phyloP scores from a whole-genome alignment of 768 basidiomycete species.

The Mrakia frigida region DNA sequence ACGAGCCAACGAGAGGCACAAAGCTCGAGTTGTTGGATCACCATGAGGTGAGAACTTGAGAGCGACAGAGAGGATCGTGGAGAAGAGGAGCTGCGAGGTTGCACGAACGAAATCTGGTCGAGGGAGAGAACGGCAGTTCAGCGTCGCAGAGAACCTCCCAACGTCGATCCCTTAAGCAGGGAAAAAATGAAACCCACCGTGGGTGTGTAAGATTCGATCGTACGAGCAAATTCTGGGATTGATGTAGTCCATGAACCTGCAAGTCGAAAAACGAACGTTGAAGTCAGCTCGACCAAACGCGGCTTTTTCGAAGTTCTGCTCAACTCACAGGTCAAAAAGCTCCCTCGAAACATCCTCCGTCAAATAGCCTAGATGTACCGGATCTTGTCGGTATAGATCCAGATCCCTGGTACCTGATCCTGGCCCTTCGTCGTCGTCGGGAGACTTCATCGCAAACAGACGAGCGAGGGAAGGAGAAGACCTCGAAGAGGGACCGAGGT shows the following conservation, averaged over 20 bases:
- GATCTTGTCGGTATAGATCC: not conserved
- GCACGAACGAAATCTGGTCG: not conserved
- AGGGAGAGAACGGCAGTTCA: not conserved
- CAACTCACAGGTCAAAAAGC: not conserved
- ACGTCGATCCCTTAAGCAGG: no score
- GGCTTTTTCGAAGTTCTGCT: not conserved
- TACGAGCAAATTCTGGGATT: conserved; percentile 1
- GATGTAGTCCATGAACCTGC: not conserved
- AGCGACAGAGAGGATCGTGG: not conserved
- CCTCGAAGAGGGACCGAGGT: not conserved
- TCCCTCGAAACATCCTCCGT: not conserved
- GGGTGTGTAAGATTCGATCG: not conserved
- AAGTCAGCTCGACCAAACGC: not conserved
- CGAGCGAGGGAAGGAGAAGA: not conserved
- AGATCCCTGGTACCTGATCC: not conserved
- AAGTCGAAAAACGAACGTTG: no score
- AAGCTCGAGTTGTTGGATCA: not conserved
- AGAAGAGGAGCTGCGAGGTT: not conserved
- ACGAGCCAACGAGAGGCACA: not conserved
- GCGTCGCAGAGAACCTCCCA: no score
- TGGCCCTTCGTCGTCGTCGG: not conserved
- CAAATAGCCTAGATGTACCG: not conserved
- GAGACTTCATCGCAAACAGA: not conserved
- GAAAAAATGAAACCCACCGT: not conserved
- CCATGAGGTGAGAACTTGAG: not conserved